These are phyloP conservation scores for Psidium friedrichsthalianum DNA, from an alignment of 345 rosid genomes.

Conservation along the genomic window DNA sequence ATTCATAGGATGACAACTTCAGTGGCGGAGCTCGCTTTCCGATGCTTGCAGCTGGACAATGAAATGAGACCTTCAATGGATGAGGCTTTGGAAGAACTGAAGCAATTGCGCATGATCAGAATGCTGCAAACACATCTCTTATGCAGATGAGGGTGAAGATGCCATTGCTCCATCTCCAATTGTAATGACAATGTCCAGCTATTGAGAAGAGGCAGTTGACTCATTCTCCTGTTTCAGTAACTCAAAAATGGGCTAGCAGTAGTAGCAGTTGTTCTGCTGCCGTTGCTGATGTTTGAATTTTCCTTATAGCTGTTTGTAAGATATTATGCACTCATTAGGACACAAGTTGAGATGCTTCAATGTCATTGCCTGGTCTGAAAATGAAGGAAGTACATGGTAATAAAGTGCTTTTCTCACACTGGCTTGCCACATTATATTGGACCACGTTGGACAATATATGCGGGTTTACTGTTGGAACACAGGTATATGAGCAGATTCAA, in stretches of 20 bases:
- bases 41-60: slow-evolving; percentile 9
- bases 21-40: slow-evolving; percentile 7
- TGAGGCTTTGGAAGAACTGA: not conserved
- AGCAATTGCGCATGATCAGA: not conserved
- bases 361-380: not conserved
- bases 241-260: not conserved
- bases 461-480: not conserved
- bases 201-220: not conserved
- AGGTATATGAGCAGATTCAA: not conserved
- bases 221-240: not conserved
- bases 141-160: not conserved
- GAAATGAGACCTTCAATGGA: slow-evolving; percentile 8
- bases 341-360: not conserved
- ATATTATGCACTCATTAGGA: not conserved
- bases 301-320: not conserved
- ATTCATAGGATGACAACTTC: not conserved
- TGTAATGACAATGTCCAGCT: not conserved
- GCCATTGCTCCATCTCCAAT: not conserved
- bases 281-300: not conserved
- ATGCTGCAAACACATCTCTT: not conserved
- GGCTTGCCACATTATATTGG: not conserved
- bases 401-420: not conserved
- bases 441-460: not conserved
- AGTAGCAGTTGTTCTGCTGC: not conserved
- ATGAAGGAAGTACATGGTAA: not conserved